Percentiles rank a stretch among this genome's conserved stretches.
Evolutionary conservation across 2,329 filamentous ascomycete species (phyloP).

Genomic region (Metarhizium humberi): DNA sequence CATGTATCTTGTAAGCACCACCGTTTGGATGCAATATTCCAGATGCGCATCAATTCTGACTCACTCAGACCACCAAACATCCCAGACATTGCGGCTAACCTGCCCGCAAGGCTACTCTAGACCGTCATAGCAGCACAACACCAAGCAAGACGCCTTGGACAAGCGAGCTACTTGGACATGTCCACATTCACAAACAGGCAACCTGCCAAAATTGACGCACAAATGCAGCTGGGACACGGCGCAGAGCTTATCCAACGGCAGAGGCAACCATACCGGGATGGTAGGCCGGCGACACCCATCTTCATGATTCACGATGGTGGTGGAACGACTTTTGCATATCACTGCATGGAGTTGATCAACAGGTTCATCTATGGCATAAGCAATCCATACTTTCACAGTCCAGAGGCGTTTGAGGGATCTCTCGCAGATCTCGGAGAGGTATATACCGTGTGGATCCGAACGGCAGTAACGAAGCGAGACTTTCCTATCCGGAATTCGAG

Average conservation of each 20-base stretch:
- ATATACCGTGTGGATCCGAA: conserved; percentile 37
- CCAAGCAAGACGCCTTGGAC: no score
- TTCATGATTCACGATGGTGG: conserved; percentile 53
- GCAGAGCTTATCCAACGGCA: conserved; percentile 25
- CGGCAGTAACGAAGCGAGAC: conserved; percentile 19
- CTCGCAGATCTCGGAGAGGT: conserved; percentile 44
- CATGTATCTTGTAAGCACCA: no score
- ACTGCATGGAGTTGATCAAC: conserved; percentile 38
- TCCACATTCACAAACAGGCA: no score
- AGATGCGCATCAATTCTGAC: no score
- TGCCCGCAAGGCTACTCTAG: no score
- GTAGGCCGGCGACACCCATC: conserved; percentile 30
- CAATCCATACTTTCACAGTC: conserved; percentile 42
- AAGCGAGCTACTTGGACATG: neutral
- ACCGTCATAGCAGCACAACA: no score
- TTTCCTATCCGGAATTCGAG: conserved; percentile 18
- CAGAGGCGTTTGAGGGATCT: conserved; percentile 38
- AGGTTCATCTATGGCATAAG: conserved; percentile 44
- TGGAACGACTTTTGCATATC: conserved; percentile 49
- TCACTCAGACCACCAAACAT: no score
- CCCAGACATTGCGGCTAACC: no score
- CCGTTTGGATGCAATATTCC: no score
- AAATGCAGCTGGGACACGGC: conserved; percentile 5
- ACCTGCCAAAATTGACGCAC: neutral
- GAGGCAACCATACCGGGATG: conserved; percentile 16